phyloP scores from a whole-genome alignment of 1,284 basidiomycete genomes.

The Apiotrichum gracile region DNA sequence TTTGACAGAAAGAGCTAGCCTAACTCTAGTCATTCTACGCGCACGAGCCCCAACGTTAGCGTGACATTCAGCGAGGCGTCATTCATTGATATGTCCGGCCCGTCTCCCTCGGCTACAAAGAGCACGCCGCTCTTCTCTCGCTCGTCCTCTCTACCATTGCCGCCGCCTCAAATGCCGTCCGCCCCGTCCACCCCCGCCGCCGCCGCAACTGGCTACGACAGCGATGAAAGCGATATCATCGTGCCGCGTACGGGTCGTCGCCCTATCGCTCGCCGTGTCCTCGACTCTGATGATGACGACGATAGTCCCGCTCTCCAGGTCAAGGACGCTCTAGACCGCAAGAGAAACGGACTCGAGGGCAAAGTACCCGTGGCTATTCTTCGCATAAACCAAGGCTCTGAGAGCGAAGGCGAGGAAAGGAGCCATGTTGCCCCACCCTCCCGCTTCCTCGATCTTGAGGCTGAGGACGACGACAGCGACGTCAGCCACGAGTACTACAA shows the following conservation, averaged over 20 bases:
- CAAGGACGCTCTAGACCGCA: background rate
- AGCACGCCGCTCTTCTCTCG: background rate
- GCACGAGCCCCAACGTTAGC: too few species aligned
- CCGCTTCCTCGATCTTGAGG: background rate
- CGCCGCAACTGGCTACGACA: constrained; percentile 1
- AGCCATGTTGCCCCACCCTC: background rate
- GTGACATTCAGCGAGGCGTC: too few species aligned
- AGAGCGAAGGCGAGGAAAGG: background rate
- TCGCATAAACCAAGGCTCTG: background rate
- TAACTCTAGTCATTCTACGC: too few species aligned
- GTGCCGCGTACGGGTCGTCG: background rate
- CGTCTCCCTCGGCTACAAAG: too few species aligned
- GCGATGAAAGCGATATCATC: constrained; percentile 3
- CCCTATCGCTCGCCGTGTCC: background rate
- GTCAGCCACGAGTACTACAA: background rate
- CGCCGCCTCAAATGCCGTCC: background rate
- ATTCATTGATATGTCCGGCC: too few species aligned
- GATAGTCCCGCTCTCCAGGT: background rate
- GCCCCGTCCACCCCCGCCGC: constrained; percentile 1
- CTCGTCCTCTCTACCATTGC: background rate
- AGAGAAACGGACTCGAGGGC: background rate
- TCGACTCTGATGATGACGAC: constrained; percentile 9
- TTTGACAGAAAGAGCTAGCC: too few species aligned
- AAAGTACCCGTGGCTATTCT: constrained; percentile 2
- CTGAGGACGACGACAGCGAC: background rate